Evolutionary conservation across 257 asterid species (phyloP), one percentile per base, ranked within the genome.

Genomic region (Catharanthus roseus): DNA sequence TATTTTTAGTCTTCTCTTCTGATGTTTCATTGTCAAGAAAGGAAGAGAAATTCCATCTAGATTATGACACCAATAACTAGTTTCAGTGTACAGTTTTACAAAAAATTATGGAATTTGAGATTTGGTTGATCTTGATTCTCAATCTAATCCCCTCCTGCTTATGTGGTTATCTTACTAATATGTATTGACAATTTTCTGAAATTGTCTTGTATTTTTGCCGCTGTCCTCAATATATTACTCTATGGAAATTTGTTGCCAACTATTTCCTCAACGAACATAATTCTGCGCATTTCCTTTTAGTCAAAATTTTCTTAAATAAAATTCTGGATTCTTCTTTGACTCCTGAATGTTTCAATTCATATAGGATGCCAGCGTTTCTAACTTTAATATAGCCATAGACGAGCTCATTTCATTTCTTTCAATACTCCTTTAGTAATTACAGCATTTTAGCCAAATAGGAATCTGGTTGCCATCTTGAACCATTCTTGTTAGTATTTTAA

Each of bases 1-100:
- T 77, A 15, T 18, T 62, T 69, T 19, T 41, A 33, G 23, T 74
- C 70, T 38, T 72, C 71, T 54, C 58, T 75, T 60, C 63, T 62
- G 21, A 57, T 69, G n/a, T 70, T 75, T 72, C 74, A 66, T 72
- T 60, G 19, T 47, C 53, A 13, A 47, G 53, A 24, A 11, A 55
- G 10, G 23, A 26, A 9, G 33, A 4, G 0, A 21, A 2, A 50
- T 1, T 47, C 62, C 62, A 55, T 55, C 62, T 55, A 9, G 62
- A 55, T 55, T 24, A 24, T 33, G 34, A 55, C 13, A 6, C 34
- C 62, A 55, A n/a, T n/a, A 54, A 54, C 9, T n/a, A 23, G 29
- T 54, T 54, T 16, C 53, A 47, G n/a, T 47, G 53, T 47, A 24
- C 13, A 55, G 33, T 26, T 10, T 28, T 5, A 7, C 31, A 24